Evolutionary conservation across 805 yeast genomes (phyloP), one percentile per base, ranked within the genome.

Genomic region (Hanseniaspora thailandica): DNA sequence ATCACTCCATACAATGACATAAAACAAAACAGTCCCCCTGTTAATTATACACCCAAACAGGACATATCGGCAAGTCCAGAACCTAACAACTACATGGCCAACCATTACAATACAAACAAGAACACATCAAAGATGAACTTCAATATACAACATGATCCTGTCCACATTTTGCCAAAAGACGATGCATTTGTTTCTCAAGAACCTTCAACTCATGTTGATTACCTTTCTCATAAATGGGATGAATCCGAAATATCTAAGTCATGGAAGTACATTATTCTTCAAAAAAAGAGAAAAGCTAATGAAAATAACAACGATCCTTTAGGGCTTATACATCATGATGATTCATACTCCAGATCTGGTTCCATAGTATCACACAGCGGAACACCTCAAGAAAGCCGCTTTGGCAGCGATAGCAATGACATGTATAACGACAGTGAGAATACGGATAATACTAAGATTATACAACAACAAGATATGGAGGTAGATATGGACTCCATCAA

Each of bases 171-270:
- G 25, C 82, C 84, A n/a, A 93, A 83, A 60, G 97, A 89, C 67
- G 97, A 89, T 67, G 78, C 80, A 31, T 94, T 84, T 62, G 72
- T 89, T 35, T 77, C 76, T 50, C 77, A 79, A 59, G 93, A 84
- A 62, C 96, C 97, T 4, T 77, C 84, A 48, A 77, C 82, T 52
- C 97, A 89, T 63, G 98, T 93, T 8, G 99, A 93, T 70, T 93
- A 93, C 67, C 73, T 93, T 49, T 85, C 96, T 4, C 96, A 93
- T 65, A 76, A 93, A 65, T 93, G 99, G 99, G 86, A 87, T 60
- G 97, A 89, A 58, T 71, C 80, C 5, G 98, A 93, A 64, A 86
- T 93, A 30, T 86, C 95, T 12, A 86, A 86, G 57, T 86, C 96
- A 30, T 93, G 99, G 99, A 76, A 96, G 59, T 93, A 93, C 65